A percentile compares a stretch with the other conserved stretches of the same genome.
These are phyloP conservation scores for Lentithecium fluviatile DNA, from an alignment of 495 filamentous ascomycete species.

Conservation along the genomic window DNA sequence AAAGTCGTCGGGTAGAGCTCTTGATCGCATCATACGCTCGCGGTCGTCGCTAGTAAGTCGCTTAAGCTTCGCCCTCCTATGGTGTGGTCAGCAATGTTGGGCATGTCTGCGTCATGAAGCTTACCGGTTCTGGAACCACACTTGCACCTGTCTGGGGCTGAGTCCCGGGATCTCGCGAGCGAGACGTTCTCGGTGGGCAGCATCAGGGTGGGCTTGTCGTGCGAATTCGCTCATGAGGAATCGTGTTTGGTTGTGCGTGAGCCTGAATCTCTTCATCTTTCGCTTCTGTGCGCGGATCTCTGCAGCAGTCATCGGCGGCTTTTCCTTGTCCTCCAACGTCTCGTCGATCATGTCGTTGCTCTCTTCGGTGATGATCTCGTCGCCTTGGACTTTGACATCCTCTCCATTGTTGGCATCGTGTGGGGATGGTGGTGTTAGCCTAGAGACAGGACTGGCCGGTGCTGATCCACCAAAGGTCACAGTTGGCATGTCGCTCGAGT, in stretches of 20 bases:
- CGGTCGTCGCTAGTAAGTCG: slow-evolving; percentile 88
- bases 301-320: slow-evolving; percentile 61
- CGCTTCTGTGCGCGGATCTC: slow-evolving; percentile 77
- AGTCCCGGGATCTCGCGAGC: slow-evolving; percentile 91
- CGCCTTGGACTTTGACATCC: slow-evolving; percentile 36
- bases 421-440: slow-evolving; percentile 40
- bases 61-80: slow-evolving; percentile 91
- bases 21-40: slow-evolving; percentile 89
- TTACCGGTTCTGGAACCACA: slow-evolving; percentile 98
- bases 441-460: slow-evolving; percentile 42
- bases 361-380: slow-evolving; percentile 47
- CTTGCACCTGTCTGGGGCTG: slow-evolving; percentile 91
- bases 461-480: slow-evolving; percentile 40
- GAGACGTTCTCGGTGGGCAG: slow-evolving; percentile 84
- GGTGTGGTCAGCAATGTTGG: slow-evolving; percentile 35
- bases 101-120: slow-evolving; percentile 33
- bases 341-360: slow-evolving; percentile 43
- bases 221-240: slow-evolving; percentile 98
- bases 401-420: slow-evolving; percentile 35
- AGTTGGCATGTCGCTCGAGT: slow-evolving; percentile 25
- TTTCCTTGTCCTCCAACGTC: slow-evolving; percentile 50
- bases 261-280: slow-evolving; percentile 93
- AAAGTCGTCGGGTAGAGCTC: slow-evolving; percentile 88
- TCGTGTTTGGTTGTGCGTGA: slow-evolving; percentile 94
- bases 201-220: slow-evolving; percentile 92